phyloP scores from a whole-genome alignment of 2,329 filamentous ascomycete genomes.

The Cyphellophora europaea region DNA sequence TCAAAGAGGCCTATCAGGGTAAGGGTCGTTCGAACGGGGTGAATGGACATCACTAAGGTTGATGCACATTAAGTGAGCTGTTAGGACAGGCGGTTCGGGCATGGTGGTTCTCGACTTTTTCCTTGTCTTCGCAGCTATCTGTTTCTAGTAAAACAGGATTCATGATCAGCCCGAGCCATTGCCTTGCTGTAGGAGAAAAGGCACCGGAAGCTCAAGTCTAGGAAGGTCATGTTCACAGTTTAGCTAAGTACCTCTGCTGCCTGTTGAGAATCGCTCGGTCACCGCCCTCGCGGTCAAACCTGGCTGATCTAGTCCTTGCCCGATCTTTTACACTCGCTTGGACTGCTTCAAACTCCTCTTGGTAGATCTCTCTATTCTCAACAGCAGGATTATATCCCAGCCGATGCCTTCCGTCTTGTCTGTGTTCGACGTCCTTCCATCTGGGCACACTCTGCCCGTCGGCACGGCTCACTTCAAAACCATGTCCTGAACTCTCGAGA shows the following conservation, averaged over 20 bases:
- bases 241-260: not conserved
- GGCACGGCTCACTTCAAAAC: constrained; percentile 2
- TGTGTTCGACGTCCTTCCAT: constrained; percentile 4
- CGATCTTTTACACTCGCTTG: not conserved
- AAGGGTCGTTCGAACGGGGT: no score
- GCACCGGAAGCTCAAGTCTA: no score
- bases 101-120: no score
- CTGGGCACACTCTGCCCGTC: not conserved
- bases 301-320: not conserved
- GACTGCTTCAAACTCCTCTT: constrained; percentile 4
- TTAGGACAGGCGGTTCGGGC: no score
- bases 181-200: no score
- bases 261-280: constrained; percentile 2
- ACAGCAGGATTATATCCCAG: constrained; percentile 5
- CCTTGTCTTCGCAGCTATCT: no score
- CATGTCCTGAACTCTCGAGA: not conserved
- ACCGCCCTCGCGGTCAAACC: constrained; percentile 2
- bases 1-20: constrained; percentile 31
- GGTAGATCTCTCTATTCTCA: constrained; percentile 1
- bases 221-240: no score
- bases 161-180: no score
- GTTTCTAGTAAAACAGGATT: no score
- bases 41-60: no score
- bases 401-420: constrained; percentile 3
- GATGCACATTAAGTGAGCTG: no score